Percentiles rank a stretch among this genome's conserved stretches.
Conservation (phyloP, 1,284 basidiomycete species). For the Singerocomus rubriflavus region DNA sequence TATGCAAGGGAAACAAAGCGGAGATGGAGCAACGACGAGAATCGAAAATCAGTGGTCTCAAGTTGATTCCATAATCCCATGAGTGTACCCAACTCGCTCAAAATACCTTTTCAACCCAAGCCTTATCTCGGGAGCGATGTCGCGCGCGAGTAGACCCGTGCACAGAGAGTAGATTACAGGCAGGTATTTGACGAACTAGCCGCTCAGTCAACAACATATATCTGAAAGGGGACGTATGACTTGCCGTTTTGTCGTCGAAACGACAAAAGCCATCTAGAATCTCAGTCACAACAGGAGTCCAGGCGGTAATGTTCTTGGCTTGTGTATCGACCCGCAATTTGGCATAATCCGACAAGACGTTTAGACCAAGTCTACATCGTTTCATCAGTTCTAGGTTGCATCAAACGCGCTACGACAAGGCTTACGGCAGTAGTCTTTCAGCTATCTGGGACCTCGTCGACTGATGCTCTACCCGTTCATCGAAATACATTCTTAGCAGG, state of each 20-base stretch:
- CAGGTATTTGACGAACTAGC: conserved; percentile 79
- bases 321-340: conserved; percentile 90
- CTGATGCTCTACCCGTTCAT: conserved; percentile 83
- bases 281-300: conserved; percentile 96
- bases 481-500: conserved; percentile 91
- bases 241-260: conserved; percentile 85
- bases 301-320: conserved; percentile 93
- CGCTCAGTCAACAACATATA: conserved; percentile 31
- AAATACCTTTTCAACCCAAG: conserved; percentile 76
- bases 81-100: conserved; percentile 68
- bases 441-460: conserved; percentile 81
- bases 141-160: conserved; percentile 77
- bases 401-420: conserved; percentile 18
- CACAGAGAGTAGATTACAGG: conserved; percentile 85
- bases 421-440: conserved; percentile 88
- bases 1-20: conserved; percentile 33
- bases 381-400: conserved; percentile 7
- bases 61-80: conserved; percentile 66
- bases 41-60: conserved; percentile 28
- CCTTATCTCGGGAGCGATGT: conserved; percentile 78
- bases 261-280: conserved; percentile 88
- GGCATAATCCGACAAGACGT: conserved; percentile 89
- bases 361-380: conserved; percentile 73
- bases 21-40: conserved; percentile 10
- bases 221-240: conserved; percentile 31